Base-by-base conservation (phyloP, 768 basidiomycete genomes). In the Xerocomellus chrysenteron region DNA sequence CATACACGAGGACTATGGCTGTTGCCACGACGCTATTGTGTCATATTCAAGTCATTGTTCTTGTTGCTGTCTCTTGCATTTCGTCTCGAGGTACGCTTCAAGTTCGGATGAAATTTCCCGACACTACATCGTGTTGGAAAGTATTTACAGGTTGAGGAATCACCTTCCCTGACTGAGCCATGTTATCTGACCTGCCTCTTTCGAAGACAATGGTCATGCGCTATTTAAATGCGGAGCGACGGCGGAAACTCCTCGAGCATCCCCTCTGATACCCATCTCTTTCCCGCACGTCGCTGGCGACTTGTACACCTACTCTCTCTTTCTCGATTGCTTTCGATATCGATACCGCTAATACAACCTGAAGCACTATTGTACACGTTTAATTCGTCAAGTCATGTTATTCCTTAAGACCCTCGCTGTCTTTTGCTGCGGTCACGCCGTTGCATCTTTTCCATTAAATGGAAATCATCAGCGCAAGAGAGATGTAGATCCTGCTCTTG, bases 401-500 rank as follows among this genome's bases (percentile, higher is more conserved):
- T 54, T 65, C 26, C 40, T 39, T 11, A 28, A 52, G 13, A 45
- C 40, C 13, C 16, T 67, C 42, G 40, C 47, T 36, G 26, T 52
- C 11, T 48, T 69, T 14, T 59, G 36, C 21, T 63, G 57, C 40
- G 54, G 45, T 24, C 40, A 43, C 16, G 39, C 32, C 17, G 39
- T 55, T 33, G 32, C 52, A 21, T 60, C 63, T 26, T 37, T 65
- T 30, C 68, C 68, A 16, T 50, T 69, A 33, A 55, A 54, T n/a
- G 21, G 33, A n/a, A 30, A 44, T 30, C 12, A 46, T 21, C 52
- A 51, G 16, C 50, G 40, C n/a, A 69, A 69, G 63, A 76, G 82
- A 47, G 80, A 77, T 55, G 80, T 87, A 16, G 69, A 83, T 65
- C 71, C 79, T n/a, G 64, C 73, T 3, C 76, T 86, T 16, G 81